Evolutionary conservation across 768 basidiomycete genomes (phyloP).

Genomic region (Leucocoprinus sp.): DNA sequence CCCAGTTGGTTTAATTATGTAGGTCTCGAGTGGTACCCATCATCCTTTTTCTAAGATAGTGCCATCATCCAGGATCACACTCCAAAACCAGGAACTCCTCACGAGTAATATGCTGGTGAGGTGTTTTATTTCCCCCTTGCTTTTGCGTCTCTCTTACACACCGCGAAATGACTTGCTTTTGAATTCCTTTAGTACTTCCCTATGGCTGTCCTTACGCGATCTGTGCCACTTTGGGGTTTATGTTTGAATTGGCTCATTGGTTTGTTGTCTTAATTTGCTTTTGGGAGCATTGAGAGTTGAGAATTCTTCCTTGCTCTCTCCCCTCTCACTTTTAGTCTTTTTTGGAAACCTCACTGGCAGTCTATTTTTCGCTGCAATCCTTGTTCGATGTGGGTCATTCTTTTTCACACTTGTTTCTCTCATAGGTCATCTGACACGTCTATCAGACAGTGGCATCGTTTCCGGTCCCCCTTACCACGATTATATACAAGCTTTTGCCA

Average conservation of each 20-base stretch:
- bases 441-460: slow-evolving; percentile 50
- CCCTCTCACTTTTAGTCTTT: slow-evolving; percentile 44
- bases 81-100: slow-evolving; percentile 62
- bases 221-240: slow-evolving; percentile 63
- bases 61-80: slow-evolving; percentile 62
- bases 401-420: neutral
- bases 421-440: neutral
- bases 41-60: no score
- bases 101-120: slow-evolving; percentile 76
- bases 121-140: no score
- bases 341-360: slow-evolving; percentile 67
- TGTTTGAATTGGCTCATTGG: slow-evolving; percentile 64
- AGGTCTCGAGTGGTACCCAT: slow-evolving; percentile 12
- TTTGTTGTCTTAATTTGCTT: slow-evolving; percentile 15
- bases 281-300: neutral
- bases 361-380: slow-evolving; percentile 59
- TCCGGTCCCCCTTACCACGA: slow-evolving; percentile 48
- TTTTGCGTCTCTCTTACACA: no score
- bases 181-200: slow-evolving; percentile 45
- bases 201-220: slow-evolving; percentile 55
- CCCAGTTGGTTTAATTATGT: slow-evolving; percentile 75
- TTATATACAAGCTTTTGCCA: slow-evolving; percentile 44
- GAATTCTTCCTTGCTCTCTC: no score
- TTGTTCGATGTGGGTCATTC: slow-evolving; percentile 50
- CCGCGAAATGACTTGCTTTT: neutral